Evolutionary conservation across 805 yeast species (phyloP).

Genomic region (Candida stauntonica): DNA sequence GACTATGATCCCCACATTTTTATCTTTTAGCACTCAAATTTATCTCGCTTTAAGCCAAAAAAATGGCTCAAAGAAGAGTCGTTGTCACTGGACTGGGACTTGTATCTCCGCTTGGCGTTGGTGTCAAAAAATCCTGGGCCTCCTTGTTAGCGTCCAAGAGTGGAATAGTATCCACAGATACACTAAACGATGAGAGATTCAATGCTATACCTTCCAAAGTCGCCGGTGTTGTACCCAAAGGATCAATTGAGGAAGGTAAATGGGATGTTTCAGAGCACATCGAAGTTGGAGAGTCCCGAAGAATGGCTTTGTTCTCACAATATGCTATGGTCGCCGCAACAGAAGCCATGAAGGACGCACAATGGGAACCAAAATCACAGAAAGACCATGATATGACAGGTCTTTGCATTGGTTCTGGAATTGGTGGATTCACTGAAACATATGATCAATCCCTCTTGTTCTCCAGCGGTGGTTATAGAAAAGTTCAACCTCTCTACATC

Average conservation of each 20-base stretch:
- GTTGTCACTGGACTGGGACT: slow-evolving; percentile 92
- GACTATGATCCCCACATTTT: background rate
- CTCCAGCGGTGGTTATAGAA: slow-evolving; percentile 50
- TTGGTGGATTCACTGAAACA: slow-evolving; percentile 78
- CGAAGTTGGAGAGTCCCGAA: slow-evolving; percentile 37
- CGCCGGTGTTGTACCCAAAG: slow-evolving; percentile 69
- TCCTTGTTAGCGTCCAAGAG: slow-evolving; percentile 46
- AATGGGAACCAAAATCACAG: slow-evolving; percentile 39
- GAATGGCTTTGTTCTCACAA: slow-evolving; percentile 71
- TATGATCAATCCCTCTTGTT: slow-evolving; percentile 58
- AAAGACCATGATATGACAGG: slow-evolving; percentile 45
- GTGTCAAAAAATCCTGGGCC: slow-evolving; percentile 50
- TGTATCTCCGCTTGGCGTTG: slow-evolving; percentile 82
- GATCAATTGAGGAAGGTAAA: slow-evolving; percentile 36
- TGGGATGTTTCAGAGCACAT: slow-evolving; percentile 54
- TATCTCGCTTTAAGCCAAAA: background rate
- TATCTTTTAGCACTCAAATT: no score
- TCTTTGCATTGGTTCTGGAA: slow-evolving; percentile 88
- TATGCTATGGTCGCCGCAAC: slow-evolving; percentile 72
- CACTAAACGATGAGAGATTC: slow-evolving; percentile 29
- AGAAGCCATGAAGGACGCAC: slow-evolving; percentile 73
- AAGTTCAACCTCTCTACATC: slow-evolving; percentile 79
- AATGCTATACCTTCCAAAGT: slow-evolving; percentile 61
- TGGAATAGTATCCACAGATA: slow-evolving; percentile 54
- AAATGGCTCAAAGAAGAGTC: slow-evolving; percentile 43